phyloP scores from a whole-genome alignment of 768 basidiomycete genomes.

The Russula vinacea region DNA sequence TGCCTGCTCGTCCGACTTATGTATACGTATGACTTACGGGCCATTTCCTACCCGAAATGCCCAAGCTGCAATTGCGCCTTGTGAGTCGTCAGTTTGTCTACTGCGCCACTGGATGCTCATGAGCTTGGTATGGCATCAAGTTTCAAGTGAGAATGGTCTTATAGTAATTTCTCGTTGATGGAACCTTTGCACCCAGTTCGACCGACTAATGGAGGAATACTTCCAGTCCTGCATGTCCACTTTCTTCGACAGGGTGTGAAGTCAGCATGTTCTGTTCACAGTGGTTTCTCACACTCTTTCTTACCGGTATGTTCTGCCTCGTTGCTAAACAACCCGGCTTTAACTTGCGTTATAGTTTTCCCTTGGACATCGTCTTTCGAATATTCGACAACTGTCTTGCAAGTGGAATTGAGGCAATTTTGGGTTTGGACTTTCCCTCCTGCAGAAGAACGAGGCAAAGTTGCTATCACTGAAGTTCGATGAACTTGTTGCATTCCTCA shows the following conservation, averaged over 20 bases:
- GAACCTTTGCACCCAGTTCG: conserved; percentile 57
- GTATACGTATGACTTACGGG: conserved; percentile 93
- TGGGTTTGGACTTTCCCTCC: conserved; percentile 82
- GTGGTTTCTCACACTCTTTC: conserved; percentile 98
- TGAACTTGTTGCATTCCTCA: conserved; percentile 81
- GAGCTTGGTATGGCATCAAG: conserved; percentile 35
- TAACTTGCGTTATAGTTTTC: conserved; percentile 58
- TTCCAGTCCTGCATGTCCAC: conserved; percentile 91
- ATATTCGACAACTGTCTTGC: conserved; percentile 97
- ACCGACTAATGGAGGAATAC: conserved; percentile 85
- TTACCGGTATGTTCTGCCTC: conserved; percentile 60
- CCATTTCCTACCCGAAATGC: conserved; percentile 99
- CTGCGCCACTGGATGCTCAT: neutral
- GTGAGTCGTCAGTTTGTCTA: conserved; percentile 43
- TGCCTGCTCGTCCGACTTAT: conserved; percentile 91
- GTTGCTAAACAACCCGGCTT: neutral
- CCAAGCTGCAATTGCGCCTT: conserved; percentile 88
- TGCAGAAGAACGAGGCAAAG: conserved; percentile 82
- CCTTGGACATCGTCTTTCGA: conserved; percentile 88
- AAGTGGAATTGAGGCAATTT: conserved; percentile 95
- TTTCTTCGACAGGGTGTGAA: conserved; percentile 93
- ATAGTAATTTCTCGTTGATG: conserved; percentile 9
- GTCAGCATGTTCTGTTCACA: conserved; percentile 97
- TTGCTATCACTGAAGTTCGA: conserved; percentile 86
- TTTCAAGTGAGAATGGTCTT: conserved; percentile 49